Base-by-base conservation (phyloP, 1,284 basidiomycete species). In the Malassezia sympodialis region DNA sequence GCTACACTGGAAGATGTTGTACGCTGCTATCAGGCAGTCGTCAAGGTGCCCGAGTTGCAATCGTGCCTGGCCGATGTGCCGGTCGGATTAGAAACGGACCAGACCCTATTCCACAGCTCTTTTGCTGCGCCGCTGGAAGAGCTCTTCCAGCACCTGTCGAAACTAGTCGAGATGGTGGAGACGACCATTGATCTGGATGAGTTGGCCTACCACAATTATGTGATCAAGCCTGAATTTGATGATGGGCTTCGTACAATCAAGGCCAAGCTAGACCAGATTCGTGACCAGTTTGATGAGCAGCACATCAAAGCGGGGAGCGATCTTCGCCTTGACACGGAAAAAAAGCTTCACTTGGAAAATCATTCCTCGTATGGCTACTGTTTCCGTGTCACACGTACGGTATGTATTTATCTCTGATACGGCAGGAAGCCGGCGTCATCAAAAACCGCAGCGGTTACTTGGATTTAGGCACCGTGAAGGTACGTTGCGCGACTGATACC, bases 311-410 rank as follows among this genome's bases (percentile, higher is more conserved):
- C 84, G 0, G 87, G 86, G 7, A 76, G 79, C 7, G 86, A 90
- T 49, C 79, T 96, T 1, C 81, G 80, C 4, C 72, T 98, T n/a
- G 90, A 93, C 31, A 81, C 89, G 1, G 88, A 94, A 72, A 94
- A 96, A 78, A 96, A 96, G 77, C 78, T 98, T 17, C 91, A 96
- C 76, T 79, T 99, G 30, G 94, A 99, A 77, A 93, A 94, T 68
- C 88, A 87, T 58, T 81, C 82, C 55, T 82, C 83, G 4, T 90
- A 96, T 72, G 91, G 91, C 3, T 94, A 96, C 73, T 91, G 88
- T 67, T 87, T 98, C 77, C 80, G 94, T 21, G 77, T 98, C 34
- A 94, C 90, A 12, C 68, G 76, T 15, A 67, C 58, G n/a, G 58
- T 43, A 35, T 26, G 32, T 41, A 28, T 31, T 17, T n/a, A 8